A percentile compares a stretch with the other conserved stretches of the same genome.
phyloP scores from a whole-genome alignment of 1,284 basidiomycete species.

The Trichosporon inkin region DNA sequence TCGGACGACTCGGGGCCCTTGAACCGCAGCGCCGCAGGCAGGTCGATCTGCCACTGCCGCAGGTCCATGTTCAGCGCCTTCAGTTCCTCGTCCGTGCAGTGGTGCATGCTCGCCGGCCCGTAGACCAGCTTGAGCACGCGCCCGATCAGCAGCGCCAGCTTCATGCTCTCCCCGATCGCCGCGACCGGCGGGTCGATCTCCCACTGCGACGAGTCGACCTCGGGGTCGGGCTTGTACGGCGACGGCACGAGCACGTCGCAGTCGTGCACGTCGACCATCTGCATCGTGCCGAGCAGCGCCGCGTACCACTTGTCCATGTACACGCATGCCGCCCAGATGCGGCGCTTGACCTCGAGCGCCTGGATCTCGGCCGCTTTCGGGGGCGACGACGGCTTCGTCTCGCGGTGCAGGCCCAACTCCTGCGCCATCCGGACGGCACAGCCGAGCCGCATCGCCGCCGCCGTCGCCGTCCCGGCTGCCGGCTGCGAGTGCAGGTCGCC shows the following conservation, averaged over 20 bases:
- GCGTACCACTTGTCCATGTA: slow-evolving; percentile 79
- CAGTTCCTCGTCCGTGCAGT: slow-evolving; percentile 73
- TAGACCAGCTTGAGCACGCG: slow-evolving; percentile 78
- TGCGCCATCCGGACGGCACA: slow-evolving; percentile 85
- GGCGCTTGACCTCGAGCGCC: slow-evolving; percentile 71
- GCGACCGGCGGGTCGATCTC: slow-evolving; percentile 31
- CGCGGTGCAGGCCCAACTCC: slow-evolving; percentile 84
- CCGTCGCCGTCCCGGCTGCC: slow-evolving; percentile 46
- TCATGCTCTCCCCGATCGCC: slow-evolving; percentile 64
- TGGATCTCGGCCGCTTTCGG: slow-evolving; percentile 38
- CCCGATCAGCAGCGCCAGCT: slow-evolving; percentile 79
- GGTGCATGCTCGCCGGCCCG: slow-evolving; percentile 77
- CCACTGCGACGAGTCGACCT: slow-evolving; percentile 59
- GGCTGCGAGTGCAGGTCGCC: slow-evolving; percentile 51
- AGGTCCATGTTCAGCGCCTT: slow-evolving; percentile 67
- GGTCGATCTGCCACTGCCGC: slow-evolving; percentile 61
- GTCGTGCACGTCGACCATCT: slow-evolving; percentile 87
- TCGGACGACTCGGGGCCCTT: slow-evolving; percentile 59
- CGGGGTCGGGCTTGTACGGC: slow-evolving; percentile 56
- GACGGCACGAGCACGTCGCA: slow-evolving; percentile 84
- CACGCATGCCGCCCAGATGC: slow-evolving; percentile 86
- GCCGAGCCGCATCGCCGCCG: slow-evolving; percentile 41
- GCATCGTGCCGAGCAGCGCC: slow-evolving; percentile 53
- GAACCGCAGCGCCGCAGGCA: slow-evolving; percentile 72
- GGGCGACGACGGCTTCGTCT: slow-evolving; percentile 31